Conservation (phyloP, 2,329 filamentous ascomycete species). For the Penicillium sp. region DNA sequence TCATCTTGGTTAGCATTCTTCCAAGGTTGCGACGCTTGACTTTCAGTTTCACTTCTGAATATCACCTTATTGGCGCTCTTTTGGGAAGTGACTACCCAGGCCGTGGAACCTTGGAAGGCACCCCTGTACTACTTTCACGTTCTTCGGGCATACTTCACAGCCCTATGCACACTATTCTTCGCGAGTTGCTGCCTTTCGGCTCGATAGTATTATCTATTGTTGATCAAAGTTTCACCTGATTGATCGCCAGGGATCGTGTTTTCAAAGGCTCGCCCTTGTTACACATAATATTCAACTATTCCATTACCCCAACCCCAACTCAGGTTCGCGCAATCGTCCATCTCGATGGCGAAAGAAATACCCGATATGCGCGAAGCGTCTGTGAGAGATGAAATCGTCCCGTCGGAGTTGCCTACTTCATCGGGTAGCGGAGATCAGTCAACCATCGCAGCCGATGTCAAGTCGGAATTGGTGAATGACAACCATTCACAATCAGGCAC, state of each 20-base stretch:
- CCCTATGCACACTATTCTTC: not conserved
- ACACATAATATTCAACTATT: not conserved
- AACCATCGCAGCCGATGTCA: not conserved
- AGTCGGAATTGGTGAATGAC: conserved; percentile 16
- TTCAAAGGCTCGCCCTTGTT: not conserved
- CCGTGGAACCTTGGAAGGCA: too few species aligned
- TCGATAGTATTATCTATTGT: not conserved
- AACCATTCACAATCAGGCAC: conserved; percentile 18
- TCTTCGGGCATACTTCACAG: not conserved
- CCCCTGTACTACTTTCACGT: too few species aligned
- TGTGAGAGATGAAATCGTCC: not conserved
- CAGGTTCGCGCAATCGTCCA: not conserved
- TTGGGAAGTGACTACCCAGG: not conserved
- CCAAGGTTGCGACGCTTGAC: not conserved
- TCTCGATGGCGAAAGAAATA: not conserved
- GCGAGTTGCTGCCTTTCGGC: not conserved
- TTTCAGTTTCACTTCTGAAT: not conserved
- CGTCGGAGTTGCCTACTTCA: conserved; percentile 2
- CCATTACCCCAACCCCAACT: not conserved
- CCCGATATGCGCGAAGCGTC: conserved; percentile 6
- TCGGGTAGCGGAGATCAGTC: conserved; percentile 7
- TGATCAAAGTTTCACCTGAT: not conserved
- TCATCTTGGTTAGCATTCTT: not conserved
- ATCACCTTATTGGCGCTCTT: not conserved
- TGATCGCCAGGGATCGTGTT: not conserved